Conservation (phyloP, 768 basidiomycete species). For the Lentinus brumalis region DNA sequence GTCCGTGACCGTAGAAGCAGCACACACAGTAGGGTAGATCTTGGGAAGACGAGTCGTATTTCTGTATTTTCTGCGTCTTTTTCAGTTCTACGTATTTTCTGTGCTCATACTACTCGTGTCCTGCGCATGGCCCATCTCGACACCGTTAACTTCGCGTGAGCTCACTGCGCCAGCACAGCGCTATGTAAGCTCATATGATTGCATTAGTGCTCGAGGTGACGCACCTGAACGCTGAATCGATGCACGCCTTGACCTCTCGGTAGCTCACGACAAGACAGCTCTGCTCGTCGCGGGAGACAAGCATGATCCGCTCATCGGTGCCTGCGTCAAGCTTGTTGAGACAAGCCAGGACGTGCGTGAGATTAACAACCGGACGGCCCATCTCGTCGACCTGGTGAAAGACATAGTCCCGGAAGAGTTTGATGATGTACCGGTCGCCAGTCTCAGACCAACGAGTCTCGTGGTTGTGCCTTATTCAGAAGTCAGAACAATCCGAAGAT, state of each 20-base stretch:
- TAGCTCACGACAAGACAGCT: slow-evolving; percentile 93
- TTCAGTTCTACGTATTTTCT: slow-evolving; percentile 70
- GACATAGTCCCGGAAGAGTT: slow-evolving; percentile 96
- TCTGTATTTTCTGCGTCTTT: slow-evolving; percentile 61
- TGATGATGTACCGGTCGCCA: slow-evolving; percentile 96
- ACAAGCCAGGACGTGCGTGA: slow-evolving; percentile 88
- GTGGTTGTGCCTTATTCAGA: slow-evolving; percentile 44
- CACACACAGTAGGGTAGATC: background rate
- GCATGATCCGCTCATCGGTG: slow-evolving; percentile 92
- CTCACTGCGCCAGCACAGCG: slow-evolving; percentile 41
- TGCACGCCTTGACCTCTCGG: slow-evolving; percentile 85
- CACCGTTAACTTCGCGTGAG: slow-evolving; percentile 34
- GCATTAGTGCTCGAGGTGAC: slow-evolving; percentile 30
- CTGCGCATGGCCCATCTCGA: slow-evolving; percentile 19
- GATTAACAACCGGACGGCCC: slow-evolving; percentile 85
- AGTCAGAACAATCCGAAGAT: background rate
- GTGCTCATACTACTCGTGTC: background rate
- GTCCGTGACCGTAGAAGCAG: no score
- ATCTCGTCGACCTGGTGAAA: slow-evolving; percentile 96
- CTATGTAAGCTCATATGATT: background rate
- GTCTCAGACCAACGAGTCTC: slow-evolving; percentile 98
- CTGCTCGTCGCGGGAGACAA: slow-evolving; percentile 93
- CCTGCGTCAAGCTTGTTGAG: slow-evolving; percentile 98
- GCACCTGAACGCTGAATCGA: slow-evolving; percentile 83
- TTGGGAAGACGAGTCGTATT: slow-evolving; percentile 26